Conservation (phyloP, 2,329 filamentous ascomycete species). For the Pseudogymnoascus sp. region DNA sequence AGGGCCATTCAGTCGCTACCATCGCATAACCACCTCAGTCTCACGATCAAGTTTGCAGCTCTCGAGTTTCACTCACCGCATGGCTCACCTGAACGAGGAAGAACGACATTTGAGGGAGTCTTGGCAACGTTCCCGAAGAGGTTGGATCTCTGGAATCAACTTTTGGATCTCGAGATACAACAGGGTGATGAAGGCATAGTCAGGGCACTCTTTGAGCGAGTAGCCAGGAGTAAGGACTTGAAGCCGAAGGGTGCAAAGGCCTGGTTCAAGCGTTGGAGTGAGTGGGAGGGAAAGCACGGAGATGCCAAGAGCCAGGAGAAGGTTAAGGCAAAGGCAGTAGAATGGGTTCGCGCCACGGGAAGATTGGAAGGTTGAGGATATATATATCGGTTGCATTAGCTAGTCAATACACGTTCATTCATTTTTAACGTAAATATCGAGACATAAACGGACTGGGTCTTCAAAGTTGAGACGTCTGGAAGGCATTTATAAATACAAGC, state of each 20-base stretch:
- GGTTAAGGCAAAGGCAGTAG: conserved; percentile 63
- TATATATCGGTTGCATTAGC: background rate
- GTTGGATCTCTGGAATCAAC: conserved; percentile 87
- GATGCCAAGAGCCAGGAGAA: conserved; percentile 63
- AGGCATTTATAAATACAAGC: conserved; percentile 10
- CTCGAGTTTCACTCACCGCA: conserved; percentile 82
- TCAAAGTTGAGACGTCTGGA: conserved; percentile 8
- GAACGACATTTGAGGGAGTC: conserved; percentile 89
- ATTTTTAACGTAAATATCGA: conserved; percentile 1
- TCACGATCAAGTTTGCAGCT: conserved; percentile 82
- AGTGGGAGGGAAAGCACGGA: conserved; percentile 75
- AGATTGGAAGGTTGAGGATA: background rate
- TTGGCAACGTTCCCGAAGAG: conserved; percentile 81
- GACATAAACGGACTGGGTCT: conserved; percentile 8
- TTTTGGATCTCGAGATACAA: conserved; percentile 74
- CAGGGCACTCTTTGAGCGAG: conserved; percentile 75
- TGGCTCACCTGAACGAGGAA: conserved; percentile 82
- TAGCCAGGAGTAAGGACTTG: conserved; percentile 60
- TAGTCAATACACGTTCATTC: conserved; percentile 9
- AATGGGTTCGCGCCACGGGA: conserved; percentile 50
- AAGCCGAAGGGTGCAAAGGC: conserved; percentile 78
- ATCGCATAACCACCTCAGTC: conserved; percentile 54
- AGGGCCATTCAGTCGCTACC: conserved; percentile 82
- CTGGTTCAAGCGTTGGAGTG: conserved; percentile 88
- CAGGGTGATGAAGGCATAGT: conserved; percentile 54